Base-by-base conservation (phyloP, 192 early-diverging fungal genomes). In the Coemansia umbellata region DNA sequence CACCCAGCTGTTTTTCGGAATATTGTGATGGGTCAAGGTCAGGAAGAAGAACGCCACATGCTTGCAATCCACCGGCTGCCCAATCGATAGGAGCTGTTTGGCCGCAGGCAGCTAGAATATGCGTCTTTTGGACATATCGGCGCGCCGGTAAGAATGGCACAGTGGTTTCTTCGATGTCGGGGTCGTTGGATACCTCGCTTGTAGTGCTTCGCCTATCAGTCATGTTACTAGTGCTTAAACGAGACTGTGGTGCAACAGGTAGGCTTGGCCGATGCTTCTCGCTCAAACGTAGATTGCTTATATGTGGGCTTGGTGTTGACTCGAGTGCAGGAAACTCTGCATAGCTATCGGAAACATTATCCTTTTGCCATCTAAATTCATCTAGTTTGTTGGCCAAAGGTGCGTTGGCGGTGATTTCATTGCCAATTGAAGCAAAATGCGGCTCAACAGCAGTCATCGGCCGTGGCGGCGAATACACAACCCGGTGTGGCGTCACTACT, bases 21-120 rank as follows among this genome's bases (percentile, higher is more conserved):
- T 59, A 53, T 7, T 58, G 33, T 0, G 47, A 19, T 0, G 63
- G 8, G 21, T 70, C 69, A 7, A 60, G 24, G 15, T 41, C 51
- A 0, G 74, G 69, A 18, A 68, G 67, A 14, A 71, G 33, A 2
- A 78, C 63, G 0, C 74, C 74, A 23, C 67, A 71, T 3, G 74
- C 59, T 28, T 71, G 68, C 9, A 78, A 28, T 0, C 74, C 74
- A 17, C 63, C 74, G 2, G 43, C 27, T 0, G 39, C 63, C 75
- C 75, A 78, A 61, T 78, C 75, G 8, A 78, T 66, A 1, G 75
- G 75, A 7, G 59, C 75, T 2, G 63, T 78, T 21, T 78, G 75
- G 8, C 69, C 69, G 28, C 75, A 78, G 0, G 69, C 75, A 15
- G 63, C 59, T 2, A 78, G 42, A 54, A 78, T 66, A 26, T 78